Evolutionary conservation across 73 alveolate species (phyloP), one percentile per base, ranked within the genome.

Genomic region (Tetrahymena elliotti): DNA sequence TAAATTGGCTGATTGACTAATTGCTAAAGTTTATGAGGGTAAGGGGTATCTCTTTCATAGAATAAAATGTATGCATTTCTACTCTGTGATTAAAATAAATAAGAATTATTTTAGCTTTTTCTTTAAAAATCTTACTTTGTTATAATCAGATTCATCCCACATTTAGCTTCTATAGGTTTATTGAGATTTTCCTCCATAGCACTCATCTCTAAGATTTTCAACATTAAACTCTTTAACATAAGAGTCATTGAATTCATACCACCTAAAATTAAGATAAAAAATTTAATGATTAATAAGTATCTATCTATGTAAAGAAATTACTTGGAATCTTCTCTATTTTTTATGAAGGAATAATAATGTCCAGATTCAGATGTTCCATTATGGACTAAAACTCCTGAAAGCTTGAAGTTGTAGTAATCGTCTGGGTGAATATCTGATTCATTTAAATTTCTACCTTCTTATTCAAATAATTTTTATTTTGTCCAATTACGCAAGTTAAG

Each of bases 401-500:
- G 52, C n/a, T 35, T 88, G 40, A 94, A 96, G 35, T 39, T 20
- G 84, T 96, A 95, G 33, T 94, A 94, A 18, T 94, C 96, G 18
- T 94, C 83, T 16, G 93, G 36, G 12, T 94, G 93, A 22, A 33
- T 40, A 15, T 40, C 94, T 24, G 34, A 68, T 68, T 68, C 88
- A 95, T 83, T 95, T 6, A 83, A 31, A 35, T 93, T 94, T 93
- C 94, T 96, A 83, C 93, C 94, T 82, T 68, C 88, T 31, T 68
- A 68, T 68, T 97, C 96, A 33, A 94, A 94, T 13, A 96, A 93
- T 92, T 68, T 84, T 35, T 97, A 96, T 34, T 95, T 95, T 10
- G 98, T 97, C 97, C 97, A 98, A 38, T 98, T 98, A 54, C 97
- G 95, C 99, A 98, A 97, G 94, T 98, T 97, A 41, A 98, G 95